Percentiles rank a stretch among this genome's conserved stretches.
Conservation (phyloP, 345 rosid species). For the Lepidium didymum region DNA sequence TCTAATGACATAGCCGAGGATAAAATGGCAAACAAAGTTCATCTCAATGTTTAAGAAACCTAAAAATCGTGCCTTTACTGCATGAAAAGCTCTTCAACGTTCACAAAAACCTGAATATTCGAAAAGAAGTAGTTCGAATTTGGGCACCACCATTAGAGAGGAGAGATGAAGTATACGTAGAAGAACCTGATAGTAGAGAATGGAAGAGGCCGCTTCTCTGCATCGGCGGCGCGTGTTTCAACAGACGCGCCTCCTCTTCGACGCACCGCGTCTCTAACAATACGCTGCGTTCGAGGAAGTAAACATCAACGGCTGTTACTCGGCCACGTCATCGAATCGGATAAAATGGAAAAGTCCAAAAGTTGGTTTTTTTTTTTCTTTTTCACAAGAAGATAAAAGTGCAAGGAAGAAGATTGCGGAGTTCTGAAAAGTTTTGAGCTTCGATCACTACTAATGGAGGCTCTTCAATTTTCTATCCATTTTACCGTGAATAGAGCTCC, state of each 20-base stretch:
- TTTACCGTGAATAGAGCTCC: constrained; percentile 8
- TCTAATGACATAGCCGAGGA: neutral
- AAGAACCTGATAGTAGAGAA: no score
- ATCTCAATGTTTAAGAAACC: no score
- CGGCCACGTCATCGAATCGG: constrained; percentile 16
- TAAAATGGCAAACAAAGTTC: no score
- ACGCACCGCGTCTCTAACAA: no score
- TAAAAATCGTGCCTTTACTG: neutral
- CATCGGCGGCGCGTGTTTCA: neutral
- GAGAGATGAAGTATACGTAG: neutral
- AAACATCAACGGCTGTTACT: constrained; percentile 3
- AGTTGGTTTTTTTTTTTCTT: neutral
- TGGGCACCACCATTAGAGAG: neutral
- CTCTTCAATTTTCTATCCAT: constrained; percentile 16
- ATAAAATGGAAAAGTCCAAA: constrained; percentile 11
- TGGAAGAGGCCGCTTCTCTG: neutral
- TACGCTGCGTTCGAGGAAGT: neutral
- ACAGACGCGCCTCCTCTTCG: neutral
- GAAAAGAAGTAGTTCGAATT: neutral
- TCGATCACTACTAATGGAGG: constrained; percentile 22
- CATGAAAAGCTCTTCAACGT: neutral
- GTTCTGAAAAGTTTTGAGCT: neutral
- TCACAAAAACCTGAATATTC: neutral
- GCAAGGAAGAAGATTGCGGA: neutral
- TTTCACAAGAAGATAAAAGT: constrained; percentile 11